Evolutionary conservation across 2,329 filamentous ascomycete genomes (phyloP).

Genomic region (Fusarium oxysporum): DNA sequence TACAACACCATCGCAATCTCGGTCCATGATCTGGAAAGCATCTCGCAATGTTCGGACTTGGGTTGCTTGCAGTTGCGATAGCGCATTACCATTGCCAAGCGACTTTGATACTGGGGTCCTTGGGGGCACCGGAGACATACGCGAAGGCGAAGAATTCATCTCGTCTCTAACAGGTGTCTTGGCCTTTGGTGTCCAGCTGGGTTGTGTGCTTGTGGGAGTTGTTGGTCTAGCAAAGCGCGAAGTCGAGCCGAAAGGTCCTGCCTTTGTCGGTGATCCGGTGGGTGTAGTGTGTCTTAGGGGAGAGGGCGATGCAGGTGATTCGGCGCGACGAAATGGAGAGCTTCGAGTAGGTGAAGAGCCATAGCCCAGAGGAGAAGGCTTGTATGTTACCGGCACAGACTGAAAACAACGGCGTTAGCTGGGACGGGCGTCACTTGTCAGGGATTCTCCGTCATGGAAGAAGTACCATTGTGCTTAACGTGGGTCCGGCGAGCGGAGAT

Average conservation of each 20-base stretch:
- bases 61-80: conserved; percentile 80
- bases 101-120: conserved; percentile 50
- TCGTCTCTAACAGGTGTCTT: conserved; percentile 41
- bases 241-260: conserved; percentile 42
- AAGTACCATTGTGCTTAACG: conserved; percentile 50
- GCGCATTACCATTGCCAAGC: conserved; percentile 62
- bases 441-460: conserved; percentile 42
- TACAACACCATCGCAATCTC: conserved; percentile 86
- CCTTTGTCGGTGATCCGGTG: conserved; percentile 69
- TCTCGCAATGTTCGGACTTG: conserved; percentile 91
- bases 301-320: conserved; percentile 74
- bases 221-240: conserved; percentile 56
- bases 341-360: conserved; percentile 70
- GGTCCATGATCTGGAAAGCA: conserved; percentile 92
- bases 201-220: conserved; percentile 49
- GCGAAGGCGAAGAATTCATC: conserved; percentile 46
- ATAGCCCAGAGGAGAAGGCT: conserved; percentile 78
- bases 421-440: conserved; percentile 38
- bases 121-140: conserved; percentile 47
- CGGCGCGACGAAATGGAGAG: conserved; percentile 72
- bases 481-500: conserved; percentile 43
- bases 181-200: conserved; percentile 54
- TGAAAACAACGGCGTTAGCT: conserved; percentile 50
- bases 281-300: conserved; percentile 74
- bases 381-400: conserved; percentile 70